Evolutionary conservation across 1,284 basidiomycete species (phyloP).

Genomic region (Rhodotorula glutinis): DNA sequence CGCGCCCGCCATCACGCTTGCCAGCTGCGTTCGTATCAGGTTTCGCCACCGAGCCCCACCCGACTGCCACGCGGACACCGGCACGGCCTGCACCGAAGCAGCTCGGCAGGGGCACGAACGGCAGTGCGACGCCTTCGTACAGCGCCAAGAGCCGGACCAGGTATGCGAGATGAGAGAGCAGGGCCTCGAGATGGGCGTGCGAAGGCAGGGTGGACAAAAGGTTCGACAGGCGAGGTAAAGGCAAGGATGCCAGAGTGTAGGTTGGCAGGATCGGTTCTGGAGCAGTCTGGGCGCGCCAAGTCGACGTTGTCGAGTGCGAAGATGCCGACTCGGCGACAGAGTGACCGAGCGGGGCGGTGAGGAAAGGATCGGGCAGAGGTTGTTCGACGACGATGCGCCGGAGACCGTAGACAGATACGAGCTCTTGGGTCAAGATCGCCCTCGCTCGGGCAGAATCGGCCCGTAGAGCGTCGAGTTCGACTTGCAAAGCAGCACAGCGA

Average conservation of each 20-base stretch:
- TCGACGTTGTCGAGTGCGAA: not conserved
- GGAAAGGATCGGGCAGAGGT: constrained; percentile 8
- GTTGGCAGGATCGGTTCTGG: constrained; percentile 3
- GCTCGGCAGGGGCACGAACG: constrained; percentile 17
- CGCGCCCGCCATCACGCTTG: not conserved
- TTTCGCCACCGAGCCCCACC: not conserved
- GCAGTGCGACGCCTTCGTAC: constrained; percentile 23
- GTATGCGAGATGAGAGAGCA: constrained; percentile 22
- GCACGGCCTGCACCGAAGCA: constrained; percentile 21
- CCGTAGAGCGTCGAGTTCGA: not conserved
- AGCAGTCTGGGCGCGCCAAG: not conserved
- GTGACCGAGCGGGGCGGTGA: constrained; percentile 4
- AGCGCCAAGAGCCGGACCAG: constrained; percentile 29
- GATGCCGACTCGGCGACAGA: not conserved
- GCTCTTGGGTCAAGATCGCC: constrained; percentile 21
- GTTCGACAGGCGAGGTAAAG: constrained; percentile 17
- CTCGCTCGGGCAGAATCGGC: not conserved
- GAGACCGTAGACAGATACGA: constrained; percentile 27
- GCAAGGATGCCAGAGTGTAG: constrained; percentile 24
- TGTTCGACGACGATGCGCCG: constrained; percentile 4
- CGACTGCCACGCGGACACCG: constrained; percentile 18
- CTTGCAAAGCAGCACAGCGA: not conserved
- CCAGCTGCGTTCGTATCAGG: too few species aligned
- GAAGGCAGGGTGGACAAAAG: constrained; percentile 9
- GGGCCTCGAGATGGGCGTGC: constrained; percentile 16